phyloP scores from a whole-genome alignment of 1,284 basidiomycete genomes.

The Cutaneotrichosporon spelunceum region DNA sequence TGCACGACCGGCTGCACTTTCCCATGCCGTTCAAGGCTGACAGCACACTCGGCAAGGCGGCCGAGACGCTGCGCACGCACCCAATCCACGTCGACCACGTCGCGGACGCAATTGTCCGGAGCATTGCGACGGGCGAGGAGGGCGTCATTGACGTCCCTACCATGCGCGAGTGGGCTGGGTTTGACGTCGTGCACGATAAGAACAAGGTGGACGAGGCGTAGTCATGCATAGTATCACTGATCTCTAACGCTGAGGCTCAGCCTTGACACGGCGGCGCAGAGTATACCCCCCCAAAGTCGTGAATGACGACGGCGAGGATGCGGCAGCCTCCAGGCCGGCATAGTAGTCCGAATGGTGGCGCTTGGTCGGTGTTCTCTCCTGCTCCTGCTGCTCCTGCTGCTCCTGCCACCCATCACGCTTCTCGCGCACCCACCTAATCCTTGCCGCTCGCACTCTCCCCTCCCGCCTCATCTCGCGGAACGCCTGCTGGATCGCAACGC shows the following conservation, averaged over 20 bases:
- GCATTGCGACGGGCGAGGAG: slow-evolving; percentile 54
- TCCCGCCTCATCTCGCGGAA: background rate
- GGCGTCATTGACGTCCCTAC: slow-evolving; percentile 68
- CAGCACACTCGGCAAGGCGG: slow-evolving; percentile 37
- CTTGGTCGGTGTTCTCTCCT: background rate
- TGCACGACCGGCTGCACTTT: slow-evolving; percentile 63
- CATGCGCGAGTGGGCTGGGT: slow-evolving; percentile 60
- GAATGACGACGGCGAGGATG: background rate
- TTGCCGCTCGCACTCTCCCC: background rate
- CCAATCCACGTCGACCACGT: slow-evolving; percentile 97
- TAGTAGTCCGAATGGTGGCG: background rate
- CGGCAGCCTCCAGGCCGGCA: background rate
- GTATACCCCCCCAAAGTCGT: slow-evolving; percentile 1
- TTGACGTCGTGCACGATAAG: slow-evolving; percentile 20
- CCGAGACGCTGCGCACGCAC: slow-evolving; percentile 68
- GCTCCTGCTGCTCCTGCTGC: background rate
- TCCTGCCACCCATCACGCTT: background rate
- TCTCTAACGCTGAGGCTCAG: background rate
- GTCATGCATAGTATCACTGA: background rate
- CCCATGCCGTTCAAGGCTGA: slow-evolving; percentile 55
- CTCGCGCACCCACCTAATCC: background rate
- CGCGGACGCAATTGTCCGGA: slow-evolving; percentile 65
- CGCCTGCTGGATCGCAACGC: background rate
- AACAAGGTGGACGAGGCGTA: background rate
- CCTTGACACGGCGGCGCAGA: background rate